phyloP scores from a whole-genome alignment of 345 rosid genomes.

The Corchorus olitorius region DNA sequence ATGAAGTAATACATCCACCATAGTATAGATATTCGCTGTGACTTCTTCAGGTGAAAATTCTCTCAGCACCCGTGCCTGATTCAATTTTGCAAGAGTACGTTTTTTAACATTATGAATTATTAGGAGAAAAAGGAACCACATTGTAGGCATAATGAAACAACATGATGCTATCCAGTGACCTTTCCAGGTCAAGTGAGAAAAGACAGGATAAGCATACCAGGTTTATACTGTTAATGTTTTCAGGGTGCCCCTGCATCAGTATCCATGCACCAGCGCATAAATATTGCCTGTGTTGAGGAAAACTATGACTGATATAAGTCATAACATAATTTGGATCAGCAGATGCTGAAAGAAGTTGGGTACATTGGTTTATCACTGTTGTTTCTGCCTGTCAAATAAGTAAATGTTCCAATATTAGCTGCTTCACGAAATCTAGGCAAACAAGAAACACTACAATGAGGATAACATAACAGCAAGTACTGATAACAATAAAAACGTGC shows the following conservation, averaged over 20 bases:
- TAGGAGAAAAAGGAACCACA: conserved; percentile 12
- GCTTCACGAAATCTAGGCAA: conserved; percentile 16
- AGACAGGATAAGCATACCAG: conserved; percentile 49
- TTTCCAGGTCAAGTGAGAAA: conserved; percentile 13
- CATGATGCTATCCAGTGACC: conserved; percentile 10
- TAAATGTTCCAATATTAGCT: conserved; percentile 14
- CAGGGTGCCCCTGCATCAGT: conserved; percentile 92
- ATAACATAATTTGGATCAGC: conserved; percentile 75
- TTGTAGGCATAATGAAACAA: conserved; percentile 7
- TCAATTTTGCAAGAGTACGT: conserved; percentile 25
- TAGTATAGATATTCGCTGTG: conserved; percentile 86
- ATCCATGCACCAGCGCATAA: conserved; percentile 97
- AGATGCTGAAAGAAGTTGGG: conserved; percentile 83
- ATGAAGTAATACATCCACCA: conserved; percentile 97
- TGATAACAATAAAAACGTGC: not conserved
- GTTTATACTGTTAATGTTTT: conserved; percentile 81
- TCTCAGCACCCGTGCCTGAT: conserved; percentile 77
- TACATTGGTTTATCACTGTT: conserved; percentile 91
- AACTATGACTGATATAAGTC: conserved; percentile 82
- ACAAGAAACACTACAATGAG: not conserved
- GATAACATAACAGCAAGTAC: not conserved
- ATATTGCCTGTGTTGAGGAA: conserved; percentile 79
- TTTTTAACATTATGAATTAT: conserved; percentile 14
- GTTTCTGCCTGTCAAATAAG: conserved; percentile 64
- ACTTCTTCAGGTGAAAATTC: conserved; percentile 97